phyloP scores from a whole-genome alignment of 139 green algal genomes.

The Nannochloris sp. region DNA sequence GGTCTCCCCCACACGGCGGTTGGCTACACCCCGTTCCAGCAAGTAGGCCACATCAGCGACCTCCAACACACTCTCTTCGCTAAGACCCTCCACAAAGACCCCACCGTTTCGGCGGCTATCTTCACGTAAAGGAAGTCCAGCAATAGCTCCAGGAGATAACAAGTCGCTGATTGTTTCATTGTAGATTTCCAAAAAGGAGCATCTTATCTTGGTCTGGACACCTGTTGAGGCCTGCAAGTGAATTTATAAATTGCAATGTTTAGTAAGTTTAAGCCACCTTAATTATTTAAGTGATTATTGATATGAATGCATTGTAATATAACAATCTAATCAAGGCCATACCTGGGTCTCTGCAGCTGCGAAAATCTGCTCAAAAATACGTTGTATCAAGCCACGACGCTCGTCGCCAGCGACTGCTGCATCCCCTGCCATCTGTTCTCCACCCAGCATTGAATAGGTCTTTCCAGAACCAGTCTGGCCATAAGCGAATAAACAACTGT shows the following conservation, averaged over 20 bases:
- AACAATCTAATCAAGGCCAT: conserved; percentile 58
- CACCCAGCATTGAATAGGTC: conserved; percentile 70
- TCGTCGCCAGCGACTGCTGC: not conserved
- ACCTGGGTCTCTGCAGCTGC: not conserved
- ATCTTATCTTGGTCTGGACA: not conserved
- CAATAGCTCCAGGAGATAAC: conserved; percentile 35
- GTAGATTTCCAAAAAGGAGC: not conserved
- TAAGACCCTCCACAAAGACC: conserved; percentile 77
- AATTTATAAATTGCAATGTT: too few relatives aligned
- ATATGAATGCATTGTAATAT: conserved; percentile 97
- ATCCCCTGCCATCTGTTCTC: not conserved
- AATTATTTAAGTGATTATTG: conserved; percentile 92
- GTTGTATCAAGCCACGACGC: conserved; percentile 60
- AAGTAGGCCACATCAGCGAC: conserved; percentile 65
- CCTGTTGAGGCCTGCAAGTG: not conserved
- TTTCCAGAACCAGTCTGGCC: conserved; percentile 68
- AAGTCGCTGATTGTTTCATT: conserved; percentile 90
- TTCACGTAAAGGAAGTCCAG: conserved; percentile 64
- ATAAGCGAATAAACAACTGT: conserved; percentile 48
- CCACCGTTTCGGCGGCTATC: conserved; percentile 51
- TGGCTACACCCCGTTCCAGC: conserved; percentile 54
- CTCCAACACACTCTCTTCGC: conserved; percentile 48
- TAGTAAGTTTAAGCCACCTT: conserved; percentile 81
- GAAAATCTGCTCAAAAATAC: conserved; percentile 82
- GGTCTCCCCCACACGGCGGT: conserved; percentile 71